These are phyloP conservation scores for Trichoderma pleuroti DNA, from an alignment of 2,329 filamentous ascomycete genomes.

Conservation along the genomic window DNA sequence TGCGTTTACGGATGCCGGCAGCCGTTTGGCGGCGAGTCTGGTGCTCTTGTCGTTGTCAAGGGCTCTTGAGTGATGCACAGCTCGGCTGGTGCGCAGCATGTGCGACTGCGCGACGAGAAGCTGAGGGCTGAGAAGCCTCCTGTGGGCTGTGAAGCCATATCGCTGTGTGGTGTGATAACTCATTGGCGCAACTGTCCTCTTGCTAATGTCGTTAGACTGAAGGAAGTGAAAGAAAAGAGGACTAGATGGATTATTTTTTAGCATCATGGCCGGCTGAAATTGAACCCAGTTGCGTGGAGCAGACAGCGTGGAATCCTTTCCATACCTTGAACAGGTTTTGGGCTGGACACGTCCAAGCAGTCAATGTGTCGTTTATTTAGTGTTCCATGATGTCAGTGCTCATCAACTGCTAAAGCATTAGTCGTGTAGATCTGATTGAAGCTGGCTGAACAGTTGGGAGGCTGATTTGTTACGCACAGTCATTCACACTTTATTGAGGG, in stretches of 20 bases:
- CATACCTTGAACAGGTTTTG: background rate
- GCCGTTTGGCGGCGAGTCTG: constrained; percentile 26
- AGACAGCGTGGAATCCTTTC: background rate
- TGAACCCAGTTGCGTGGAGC: background rate
- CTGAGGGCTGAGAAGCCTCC: constrained; percentile 19
- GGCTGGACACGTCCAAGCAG: background rate
- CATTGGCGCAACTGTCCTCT: constrained; percentile 26
- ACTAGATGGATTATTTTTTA: background rate
- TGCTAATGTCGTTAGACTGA: background rate
- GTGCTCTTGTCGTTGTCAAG: constrained; percentile 23
- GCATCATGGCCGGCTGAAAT: background rate
- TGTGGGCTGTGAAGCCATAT: constrained; percentile 26
- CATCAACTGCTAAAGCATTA: constrained; percentile 8
- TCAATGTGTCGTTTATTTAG: background rate
- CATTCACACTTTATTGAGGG: background rate
- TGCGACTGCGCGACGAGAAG: constrained; percentile 9
- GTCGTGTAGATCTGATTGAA: background rate
- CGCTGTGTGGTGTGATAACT: constrained; percentile 33
- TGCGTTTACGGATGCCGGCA: constrained; percentile 30
- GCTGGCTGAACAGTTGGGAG: background rate
- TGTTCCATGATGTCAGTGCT: background rate
- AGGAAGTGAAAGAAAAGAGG: background rate
- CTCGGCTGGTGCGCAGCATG: constrained; percentile 18
- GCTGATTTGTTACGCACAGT: background rate
- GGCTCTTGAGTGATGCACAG: constrained; percentile 23